Percentiles rank a stretch among this genome's conserved stretches.
These are phyloP conservation scores for Phytopythium aichiense DNA, from an alignment of 352 stramenopile genomes.

Conservation along the genomic window DNA sequence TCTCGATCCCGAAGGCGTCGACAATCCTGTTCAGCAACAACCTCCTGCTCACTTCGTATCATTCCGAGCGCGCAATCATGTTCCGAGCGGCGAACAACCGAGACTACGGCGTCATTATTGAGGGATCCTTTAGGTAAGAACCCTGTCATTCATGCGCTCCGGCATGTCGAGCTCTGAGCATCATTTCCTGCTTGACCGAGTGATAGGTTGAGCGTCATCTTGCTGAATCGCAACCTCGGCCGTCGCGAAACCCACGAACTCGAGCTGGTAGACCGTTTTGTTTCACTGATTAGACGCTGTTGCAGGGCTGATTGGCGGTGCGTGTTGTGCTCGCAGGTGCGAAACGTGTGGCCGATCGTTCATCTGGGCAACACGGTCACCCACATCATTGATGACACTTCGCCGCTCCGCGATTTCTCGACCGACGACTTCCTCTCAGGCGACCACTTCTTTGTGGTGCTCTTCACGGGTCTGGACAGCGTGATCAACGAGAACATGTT, in stretches of 20 bases:
- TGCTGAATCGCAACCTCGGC: constrained; percentile 38
- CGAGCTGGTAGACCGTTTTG: constrained; percentile 20
- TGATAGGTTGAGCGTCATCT: constrained; percentile 43
- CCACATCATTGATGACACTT: constrained; percentile 54
- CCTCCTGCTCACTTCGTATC: constrained; percentile 42
- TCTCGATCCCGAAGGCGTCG: constrained; percentile 50
- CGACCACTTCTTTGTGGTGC: constrained; percentile 46
- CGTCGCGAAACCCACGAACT: constrained; percentile 52
- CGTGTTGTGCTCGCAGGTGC: constrained; percentile 15
- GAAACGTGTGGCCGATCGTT: constrained; percentile 62
- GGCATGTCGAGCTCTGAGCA: not conserved
- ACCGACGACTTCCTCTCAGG: constrained; percentile 46
- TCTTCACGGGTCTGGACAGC: constrained; percentile 50
- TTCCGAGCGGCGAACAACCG: constrained; percentile 60
- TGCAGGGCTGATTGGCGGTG: not conserved
- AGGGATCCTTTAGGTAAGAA: constrained; percentile 48
- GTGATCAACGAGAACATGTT: constrained; percentile 63
- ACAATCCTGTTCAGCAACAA: constrained; percentile 49
- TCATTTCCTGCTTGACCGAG: not conserved
- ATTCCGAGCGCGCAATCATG: constrained; percentile 47
- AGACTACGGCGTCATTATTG: constrained; percentile 42
- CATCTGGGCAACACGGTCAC: constrained; percentile 49
- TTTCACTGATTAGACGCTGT: not conserved
- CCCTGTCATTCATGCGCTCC: not conserved
- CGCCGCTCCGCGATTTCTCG: constrained; percentile 37